Conservation (phyloP, 2,329 filamentous ascomycete species). For the Emericellopsis cladophorae region DNA sequence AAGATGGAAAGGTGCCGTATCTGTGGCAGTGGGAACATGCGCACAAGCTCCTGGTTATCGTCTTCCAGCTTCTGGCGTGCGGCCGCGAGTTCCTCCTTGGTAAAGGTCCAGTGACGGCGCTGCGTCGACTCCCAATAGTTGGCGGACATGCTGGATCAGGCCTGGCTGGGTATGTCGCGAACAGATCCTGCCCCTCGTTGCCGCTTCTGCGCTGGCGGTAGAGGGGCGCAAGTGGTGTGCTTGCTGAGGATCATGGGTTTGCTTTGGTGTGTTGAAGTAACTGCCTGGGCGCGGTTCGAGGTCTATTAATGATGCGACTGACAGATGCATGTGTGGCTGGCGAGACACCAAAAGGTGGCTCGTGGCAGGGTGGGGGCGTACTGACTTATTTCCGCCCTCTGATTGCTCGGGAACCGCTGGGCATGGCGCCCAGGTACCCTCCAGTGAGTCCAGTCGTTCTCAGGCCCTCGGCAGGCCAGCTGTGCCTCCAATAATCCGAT, state of each 20-base stretch:
- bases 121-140: constrained; percentile 97
- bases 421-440: too few relatives aligned
- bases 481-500: too few relatives aligned
- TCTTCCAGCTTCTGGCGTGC: constrained; percentile 68
- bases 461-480: too few relatives aligned
- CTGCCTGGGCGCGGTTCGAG: not conserved
- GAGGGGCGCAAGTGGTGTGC: not conserved
- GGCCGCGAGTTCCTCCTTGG: constrained; percentile 64
- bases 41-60: constrained; percentile 59
- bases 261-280: not conserved
- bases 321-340: too few relatives aligned
- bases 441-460: too few relatives aligned
- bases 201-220: not conserved
- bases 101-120: constrained; percentile 80
- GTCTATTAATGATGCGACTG: too few relatives aligned
- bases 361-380: too few relatives aligned
- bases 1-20: constrained; percentile 77
- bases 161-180: not conserved
- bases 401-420: too few relatives aligned
- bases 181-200: not conserved
- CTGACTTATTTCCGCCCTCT: too few relatives aligned
- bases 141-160: constrained; percentile 57
- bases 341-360: too few relatives aligned
- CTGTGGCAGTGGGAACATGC: constrained; percentile 73
- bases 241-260: too few relatives aligned